phyloP scores from a whole-genome alignment of 2,329 filamentous ascomycete genomes.

The Metarhizium sp. region DNA sequence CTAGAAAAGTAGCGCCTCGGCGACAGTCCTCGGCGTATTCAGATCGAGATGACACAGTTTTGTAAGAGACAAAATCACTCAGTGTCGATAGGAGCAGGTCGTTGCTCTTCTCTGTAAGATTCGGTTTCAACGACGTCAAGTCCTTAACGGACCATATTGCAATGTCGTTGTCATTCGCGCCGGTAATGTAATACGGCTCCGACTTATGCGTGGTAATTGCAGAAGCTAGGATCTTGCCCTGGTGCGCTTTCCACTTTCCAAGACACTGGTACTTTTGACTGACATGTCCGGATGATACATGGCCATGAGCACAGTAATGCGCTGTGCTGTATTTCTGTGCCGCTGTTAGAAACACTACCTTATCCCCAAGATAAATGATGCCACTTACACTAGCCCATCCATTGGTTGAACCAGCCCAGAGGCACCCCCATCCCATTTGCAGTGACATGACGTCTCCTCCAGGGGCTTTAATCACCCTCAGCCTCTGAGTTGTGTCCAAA shows the following conservation, averaged over 20 bases:
- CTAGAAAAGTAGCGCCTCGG: slow-evolving; percentile 82
- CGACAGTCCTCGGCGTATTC: slow-evolving; percentile 89
- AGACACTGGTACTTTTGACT: slow-evolving; percentile 79
- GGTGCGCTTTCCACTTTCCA: slow-evolving; percentile 71
- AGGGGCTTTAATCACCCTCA: slow-evolving; percentile 76
- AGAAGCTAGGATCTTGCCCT: slow-evolving; percentile 80
- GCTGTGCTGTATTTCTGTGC: slow-evolving; percentile 56
- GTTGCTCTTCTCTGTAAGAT: slow-evolving; percentile 26
- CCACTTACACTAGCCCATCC: slow-evolving; percentile 69
- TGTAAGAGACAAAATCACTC: slow-evolving; percentile 80
- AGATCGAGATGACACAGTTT: slow-evolving; percentile 78
- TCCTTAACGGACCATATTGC: slow-evolving; percentile 73
- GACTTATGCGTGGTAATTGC: slow-evolving; percentile 61
- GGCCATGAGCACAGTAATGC: slow-evolving; percentile 49
- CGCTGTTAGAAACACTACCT: not conserved
- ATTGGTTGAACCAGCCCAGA: slow-evolving; percentile 84
- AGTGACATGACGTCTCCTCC: slow-evolving; percentile 78
- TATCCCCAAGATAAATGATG: fast-evolving
- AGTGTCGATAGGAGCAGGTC: slow-evolving; percentile 61
- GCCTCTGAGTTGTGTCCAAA: slow-evolving; percentile 81
- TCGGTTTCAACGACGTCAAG: slow-evolving; percentile 19
- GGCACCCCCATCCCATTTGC: slow-evolving; percentile 72
- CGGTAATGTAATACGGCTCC: slow-evolving; percentile 82
- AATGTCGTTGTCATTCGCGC: slow-evolving; percentile 84
- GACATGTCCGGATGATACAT: slow-evolving; percentile 38